Base-by-base conservation (phyloP, 148 eudicot species). In the Vaccinium myrtillus region DNA sequence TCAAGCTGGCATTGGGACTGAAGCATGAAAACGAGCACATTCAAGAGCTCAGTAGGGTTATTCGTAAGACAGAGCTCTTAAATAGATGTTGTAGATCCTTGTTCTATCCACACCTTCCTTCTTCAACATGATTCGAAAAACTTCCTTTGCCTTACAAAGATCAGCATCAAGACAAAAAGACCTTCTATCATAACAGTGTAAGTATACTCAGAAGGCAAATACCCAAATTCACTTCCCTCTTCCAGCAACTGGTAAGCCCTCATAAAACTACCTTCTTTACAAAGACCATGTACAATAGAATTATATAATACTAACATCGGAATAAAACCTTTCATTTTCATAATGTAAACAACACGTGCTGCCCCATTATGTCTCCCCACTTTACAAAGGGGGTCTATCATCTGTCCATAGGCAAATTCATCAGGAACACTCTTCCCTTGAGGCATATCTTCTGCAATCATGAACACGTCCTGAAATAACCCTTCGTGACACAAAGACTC, bases 231-330 rank as follows among this genome's bases (percentile, higher is more conserved):
- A 73, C 85, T 85, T 80, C 98, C 99, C 87, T 95, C 94, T 90
- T 93, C 93, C 86, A 94, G 88, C 85, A 96, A 86, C 82, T 96
- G 99, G 83, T 88, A 96, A 59, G 98, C 99, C 90, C 99, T 93
- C 91, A 94, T 92, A 90, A 89, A 93, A 58, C 95, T 94, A 46
- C 93, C 93, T 49, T 90, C 92, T 84, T 85, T 89, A 65, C 94
- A 84, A 36, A 95, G 86, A 19, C 99, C 99, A 85, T 96, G 98
- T 53, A 96, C 87, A 61, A 94, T 90, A 79, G 90, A 86, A 87
- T 96, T 93, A 88, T 94, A 96, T 7, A 94, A 92, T 54, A 87
- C 87, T 32, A 82, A 83, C 81, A 98, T 92, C 49, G 98, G 98
- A 9, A 48, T 87, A 65, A 88, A 87, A 21, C 98, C 97, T 86